Percentiles rank a stretch among this genome's conserved stretches.
Evolutionary conservation across 2,329 filamentous ascomycete genomes (phyloP).

Genomic region (Penicillium sp.): DNA sequence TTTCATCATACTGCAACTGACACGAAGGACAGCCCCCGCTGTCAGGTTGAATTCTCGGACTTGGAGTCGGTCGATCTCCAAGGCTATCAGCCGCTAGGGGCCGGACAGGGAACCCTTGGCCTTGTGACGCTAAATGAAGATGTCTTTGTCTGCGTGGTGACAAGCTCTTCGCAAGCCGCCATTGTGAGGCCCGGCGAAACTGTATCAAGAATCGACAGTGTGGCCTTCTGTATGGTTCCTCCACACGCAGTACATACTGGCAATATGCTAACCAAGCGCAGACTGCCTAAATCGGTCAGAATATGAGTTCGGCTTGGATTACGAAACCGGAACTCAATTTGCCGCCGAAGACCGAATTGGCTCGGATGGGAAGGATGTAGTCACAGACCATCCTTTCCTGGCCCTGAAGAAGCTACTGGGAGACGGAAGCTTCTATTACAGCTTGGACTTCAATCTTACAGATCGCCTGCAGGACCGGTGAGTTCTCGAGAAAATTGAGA

Average conservation of each 20-base stretch:
- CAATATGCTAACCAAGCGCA: slow-evolving; percentile 24
- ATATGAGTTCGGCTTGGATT: slow-evolving; percentile 74
- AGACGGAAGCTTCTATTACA: slow-evolving; percentile 97
- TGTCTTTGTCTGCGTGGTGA: slow-evolving; percentile 89
- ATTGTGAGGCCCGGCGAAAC: slow-evolving; percentile 84
- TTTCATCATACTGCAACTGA: slow-evolving; percentile 76
- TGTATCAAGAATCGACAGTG: slow-evolving; percentile 79
- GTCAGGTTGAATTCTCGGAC: slow-evolving; percentile 84
- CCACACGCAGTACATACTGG: not conserved
- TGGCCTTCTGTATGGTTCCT: slow-evolving; percentile 70
- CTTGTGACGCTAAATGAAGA: slow-evolving; percentile 81
- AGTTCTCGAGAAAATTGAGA: slow-evolving; percentile 12
- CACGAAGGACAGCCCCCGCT: slow-evolving; percentile 56
- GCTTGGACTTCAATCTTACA: slow-evolving; percentile 95
- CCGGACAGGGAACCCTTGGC: slow-evolving; percentile 82
- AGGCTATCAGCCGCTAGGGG: slow-evolving; percentile 76
- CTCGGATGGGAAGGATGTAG: slow-evolving; percentile 65
- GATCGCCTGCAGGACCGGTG: slow-evolving; percentile 87
- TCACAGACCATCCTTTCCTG: slow-evolving; percentile 83
- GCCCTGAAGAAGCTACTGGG: slow-evolving; percentile 88
- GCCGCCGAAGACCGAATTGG: slow-evolving; percentile 55
- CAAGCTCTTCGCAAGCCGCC: slow-evolving; percentile 74
- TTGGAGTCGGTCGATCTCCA: slow-evolving; percentile 65
- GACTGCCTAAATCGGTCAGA: slow-evolving; percentile 85
- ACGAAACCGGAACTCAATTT: slow-evolving; percentile 56